Conservation (phyloP, 768 basidiomycete genomes). For the Lactarius trivialis region DNA sequence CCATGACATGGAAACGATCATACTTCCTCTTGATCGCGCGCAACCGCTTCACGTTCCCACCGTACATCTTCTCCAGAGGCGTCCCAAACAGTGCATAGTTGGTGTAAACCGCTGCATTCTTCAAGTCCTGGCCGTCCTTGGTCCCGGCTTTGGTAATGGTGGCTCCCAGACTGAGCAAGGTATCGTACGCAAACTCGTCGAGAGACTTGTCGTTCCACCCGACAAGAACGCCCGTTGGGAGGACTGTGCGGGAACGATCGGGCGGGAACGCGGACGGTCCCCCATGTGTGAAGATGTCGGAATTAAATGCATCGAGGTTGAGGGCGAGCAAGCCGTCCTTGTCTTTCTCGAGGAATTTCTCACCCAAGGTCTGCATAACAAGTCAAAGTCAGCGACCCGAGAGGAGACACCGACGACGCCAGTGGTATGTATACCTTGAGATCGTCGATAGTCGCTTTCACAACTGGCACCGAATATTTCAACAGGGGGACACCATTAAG, state of each 20-base stretch:
- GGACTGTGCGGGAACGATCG: conserved; percentile 1
- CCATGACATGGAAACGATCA: conserved; percentile 58
- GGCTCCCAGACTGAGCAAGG: conserved; percentile 34
- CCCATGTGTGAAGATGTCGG: conserved; percentile 11
- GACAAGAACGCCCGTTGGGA: conserved; percentile 27
- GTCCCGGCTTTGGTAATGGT: conserved; percentile 36
- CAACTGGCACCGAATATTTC: neutral
- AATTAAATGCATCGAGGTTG: conserved; percentile 20
- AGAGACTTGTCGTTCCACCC: conserved; percentile 36
- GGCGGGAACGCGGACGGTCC: conserved; percentile 15
- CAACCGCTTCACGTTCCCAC: conserved; percentile 39
- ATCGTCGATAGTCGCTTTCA: conserved; percentile 41
- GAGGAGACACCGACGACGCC: neutral
- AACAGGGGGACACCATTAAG: neutral
- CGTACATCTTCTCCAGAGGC: conserved; percentile 45
- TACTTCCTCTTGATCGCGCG: conserved; percentile 36
- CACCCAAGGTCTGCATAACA: conserved; percentile 39
- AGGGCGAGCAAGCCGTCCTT: conserved; percentile 39
- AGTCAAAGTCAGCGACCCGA: neutral
- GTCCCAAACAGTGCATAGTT: conserved; percentile 56
- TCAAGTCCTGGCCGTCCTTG: conserved; percentile 36
- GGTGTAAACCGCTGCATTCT: conserved; percentile 40
- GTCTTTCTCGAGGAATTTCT: conserved; percentile 26
- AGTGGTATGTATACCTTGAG: conserved; percentile 31
- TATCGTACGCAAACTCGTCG: conserved; percentile 38